A percentile compares a stretch with the other conserved stretches of the same genome.
Conservation (phyloP, 768 basidiomycete genomes). For the Cyathus striatus region DNA sequence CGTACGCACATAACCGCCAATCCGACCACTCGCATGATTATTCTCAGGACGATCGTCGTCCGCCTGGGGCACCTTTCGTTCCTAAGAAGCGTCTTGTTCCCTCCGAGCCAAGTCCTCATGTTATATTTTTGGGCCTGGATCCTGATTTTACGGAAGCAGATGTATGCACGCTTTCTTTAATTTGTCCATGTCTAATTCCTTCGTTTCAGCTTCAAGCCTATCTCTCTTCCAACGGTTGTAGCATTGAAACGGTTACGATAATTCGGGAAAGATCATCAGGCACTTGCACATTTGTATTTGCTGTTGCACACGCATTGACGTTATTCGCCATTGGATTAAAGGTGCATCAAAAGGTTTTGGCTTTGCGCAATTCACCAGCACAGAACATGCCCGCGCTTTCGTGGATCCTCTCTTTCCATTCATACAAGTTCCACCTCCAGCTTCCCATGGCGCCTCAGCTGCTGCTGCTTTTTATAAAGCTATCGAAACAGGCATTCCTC, state of each 20-base stretch:
- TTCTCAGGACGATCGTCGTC: constrained; percentile 44
- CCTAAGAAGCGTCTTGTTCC: constrained; percentile 75
- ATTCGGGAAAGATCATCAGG: constrained; percentile 96
- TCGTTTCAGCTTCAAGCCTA: constrained; percentile 72
- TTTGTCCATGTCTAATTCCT: constrained; percentile 27
- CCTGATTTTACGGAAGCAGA: constrained; percentile 90
- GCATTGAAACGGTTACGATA: constrained; percentile 85
- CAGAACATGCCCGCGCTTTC: constrained; percentile 86
- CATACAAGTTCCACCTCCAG: constrained; percentile 87
- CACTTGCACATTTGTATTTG: constrained; percentile 82
- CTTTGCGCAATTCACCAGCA: constrained; percentile 87
- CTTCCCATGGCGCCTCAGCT: constrained; percentile 80
- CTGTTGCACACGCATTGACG: constrained; percentile 69
- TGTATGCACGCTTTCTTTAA: constrained; percentile 55
- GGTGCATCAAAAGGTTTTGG: constrained; percentile 95
- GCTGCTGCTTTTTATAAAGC: constrained; percentile 69
- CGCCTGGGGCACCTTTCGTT: constrained; percentile 37
- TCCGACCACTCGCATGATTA: constrained; percentile 39
- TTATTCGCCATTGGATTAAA: constrained; percentile 66
- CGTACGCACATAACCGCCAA: constrained; percentile 22
- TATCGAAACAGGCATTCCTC: constrained; percentile 62
- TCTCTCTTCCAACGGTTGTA: constrained; percentile 66
- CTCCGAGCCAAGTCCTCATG: constrained; percentile 86
- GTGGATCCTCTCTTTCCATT: constrained; percentile 89
- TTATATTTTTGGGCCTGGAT: constrained; percentile 93